Evolutionary conservation across 75 land plant genomes (phyloP).

Genomic region (Isoetes taiwanensis): DNA sequence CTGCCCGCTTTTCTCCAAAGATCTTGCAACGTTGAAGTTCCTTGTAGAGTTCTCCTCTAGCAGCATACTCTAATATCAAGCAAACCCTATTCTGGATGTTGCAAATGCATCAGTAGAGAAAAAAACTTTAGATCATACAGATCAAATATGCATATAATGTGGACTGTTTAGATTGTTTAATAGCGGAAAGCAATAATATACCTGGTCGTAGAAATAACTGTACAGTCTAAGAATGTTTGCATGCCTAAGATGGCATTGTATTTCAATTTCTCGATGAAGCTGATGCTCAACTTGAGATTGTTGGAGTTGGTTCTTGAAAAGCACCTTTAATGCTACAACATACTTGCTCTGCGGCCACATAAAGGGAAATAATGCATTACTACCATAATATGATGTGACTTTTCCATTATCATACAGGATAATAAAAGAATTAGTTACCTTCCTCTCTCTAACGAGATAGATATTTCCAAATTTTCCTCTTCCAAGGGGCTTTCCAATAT

Average conservation of each 20-base stretch:
- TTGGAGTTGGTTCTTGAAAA: conserved; percentile 31
- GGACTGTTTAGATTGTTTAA: not conserved
- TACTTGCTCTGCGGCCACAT: conserved; percentile 35
- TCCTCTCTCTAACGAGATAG: conserved; percentile 78
- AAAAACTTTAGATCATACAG: not conserved
- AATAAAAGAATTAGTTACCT: conserved; percentile 19
- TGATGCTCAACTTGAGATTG: conserved; percentile 34
- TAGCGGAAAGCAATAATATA: not conserved
- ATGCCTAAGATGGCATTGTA: conserved; percentile 35
- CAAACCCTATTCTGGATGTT: conserved; percentile 23
- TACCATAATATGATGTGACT: not conserved
- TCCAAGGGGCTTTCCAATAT: conserved; percentile 82
- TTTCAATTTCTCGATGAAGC: conserved; percentile 35
- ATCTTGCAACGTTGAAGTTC: conserved; percentile 31
- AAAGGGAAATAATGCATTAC: no score
- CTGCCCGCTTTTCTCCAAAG: conserved; percentile 28
- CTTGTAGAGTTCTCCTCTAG: conserved; percentile 31
- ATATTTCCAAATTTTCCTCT: conserved; percentile 87
- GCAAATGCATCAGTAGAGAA: not conserved
- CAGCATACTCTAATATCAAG: conserved; percentile 36
- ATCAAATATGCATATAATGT: not conserved
- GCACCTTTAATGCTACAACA: conserved; percentile 33
- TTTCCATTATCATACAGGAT: no score
- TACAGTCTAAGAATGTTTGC: conserved; percentile 35
- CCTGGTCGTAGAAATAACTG: conserved; percentile 40